Evolutionary conservation across 306 rosid species (phyloP).

Genomic region (Sicyos edulis): DNA sequence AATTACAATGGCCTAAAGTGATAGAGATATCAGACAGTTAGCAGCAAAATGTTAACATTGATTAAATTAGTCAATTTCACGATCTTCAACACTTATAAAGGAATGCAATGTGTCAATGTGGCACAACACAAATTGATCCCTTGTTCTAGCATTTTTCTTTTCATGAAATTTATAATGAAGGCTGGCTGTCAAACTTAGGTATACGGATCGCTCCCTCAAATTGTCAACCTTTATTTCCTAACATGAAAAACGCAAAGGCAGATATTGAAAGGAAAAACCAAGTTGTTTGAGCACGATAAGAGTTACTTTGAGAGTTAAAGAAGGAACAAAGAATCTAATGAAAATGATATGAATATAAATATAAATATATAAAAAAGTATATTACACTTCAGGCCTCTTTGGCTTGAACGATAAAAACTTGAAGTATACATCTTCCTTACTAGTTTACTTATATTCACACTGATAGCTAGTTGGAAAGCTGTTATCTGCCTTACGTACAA

Average conservation of each 20-base stretch:
- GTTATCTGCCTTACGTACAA: constrained; percentile 13
- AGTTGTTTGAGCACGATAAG: not conserved
- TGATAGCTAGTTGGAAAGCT: not conserved
- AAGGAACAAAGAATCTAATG: not conserved
- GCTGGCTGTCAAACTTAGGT: not conserved
- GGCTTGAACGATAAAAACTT: constrained; percentile 13
- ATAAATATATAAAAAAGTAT: not conserved
- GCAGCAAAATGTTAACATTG: not conserved
- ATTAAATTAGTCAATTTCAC: not conserved
- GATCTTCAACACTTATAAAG: not conserved
- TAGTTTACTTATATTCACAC: constrained; percentile 7
- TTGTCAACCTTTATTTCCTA: not conserved
- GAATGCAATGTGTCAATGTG: not conserved
- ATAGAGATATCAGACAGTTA: not conserved
- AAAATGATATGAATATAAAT: constrained; percentile 5
- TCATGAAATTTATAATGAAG: constrained; percentile 10
- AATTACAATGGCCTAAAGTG: not conserved
- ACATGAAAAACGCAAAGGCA: not conserved
- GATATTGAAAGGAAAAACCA: constrained; percentile 7
- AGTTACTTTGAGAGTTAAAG: not conserved
- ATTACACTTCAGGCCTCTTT: constrained; percentile 19
- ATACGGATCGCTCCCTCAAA: not conserved
- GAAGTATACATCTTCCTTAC: constrained; percentile 16
- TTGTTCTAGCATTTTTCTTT: not conserved
- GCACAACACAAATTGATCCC: not conserved